phyloP scores from a whole-genome alignment of 345 rosid genomes.

The Alliaria petiolata region DNA sequence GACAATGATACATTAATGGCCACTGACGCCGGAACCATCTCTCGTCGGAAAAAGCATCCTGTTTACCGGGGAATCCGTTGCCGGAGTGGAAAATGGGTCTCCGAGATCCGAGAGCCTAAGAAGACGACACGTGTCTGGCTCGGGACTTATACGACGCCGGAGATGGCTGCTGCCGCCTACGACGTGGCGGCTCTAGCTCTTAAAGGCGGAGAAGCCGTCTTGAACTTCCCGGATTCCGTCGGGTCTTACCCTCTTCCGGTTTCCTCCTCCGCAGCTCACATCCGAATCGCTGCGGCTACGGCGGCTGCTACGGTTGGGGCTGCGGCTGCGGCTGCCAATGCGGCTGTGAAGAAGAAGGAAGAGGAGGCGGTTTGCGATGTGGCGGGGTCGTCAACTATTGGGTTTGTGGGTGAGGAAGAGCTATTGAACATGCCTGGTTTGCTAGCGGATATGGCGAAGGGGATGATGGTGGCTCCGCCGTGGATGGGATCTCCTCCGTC shows the following conservation, averaged over 20 bases:
- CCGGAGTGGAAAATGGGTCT: conserved; percentile 89
- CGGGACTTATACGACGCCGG: conserved; percentile 70
- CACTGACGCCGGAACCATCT: conserved; percentile 29
- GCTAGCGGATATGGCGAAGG: conserved; percentile 87
- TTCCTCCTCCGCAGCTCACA: conserved; percentile 57
- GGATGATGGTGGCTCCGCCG: conserved; percentile 86
- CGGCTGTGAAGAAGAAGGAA: conserved; percentile 13
- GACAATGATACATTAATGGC: conserved; percentile 8
- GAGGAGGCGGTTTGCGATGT: background rate
- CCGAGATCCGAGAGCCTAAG: conserved; percentile 88
- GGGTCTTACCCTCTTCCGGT: conserved; percentile 55
- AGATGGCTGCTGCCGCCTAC: conserved; percentile 88
- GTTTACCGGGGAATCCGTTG: conserved; percentile 64
- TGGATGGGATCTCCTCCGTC: conserved; percentile 54
- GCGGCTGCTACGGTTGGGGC: conserved; percentile 49
- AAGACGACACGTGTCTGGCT: conserved; percentile 92
- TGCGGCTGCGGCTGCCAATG: conserved; percentile 37
- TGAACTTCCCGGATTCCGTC: conserved; percentile 63
- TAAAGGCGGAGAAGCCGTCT: conserved; percentile 52
- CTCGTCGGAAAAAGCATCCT: conserved; percentile 42
- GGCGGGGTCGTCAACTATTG: conserved; percentile 9
- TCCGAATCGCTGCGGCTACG: conserved; percentile 62
- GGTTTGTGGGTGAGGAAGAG: conserved; percentile 70
- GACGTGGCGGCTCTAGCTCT: conserved; percentile 85
- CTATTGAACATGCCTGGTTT: conserved; percentile 77